Conservation (phyloP, 2,329 filamentous ascomycete species). For the Talaromyces marneffei region DNA sequence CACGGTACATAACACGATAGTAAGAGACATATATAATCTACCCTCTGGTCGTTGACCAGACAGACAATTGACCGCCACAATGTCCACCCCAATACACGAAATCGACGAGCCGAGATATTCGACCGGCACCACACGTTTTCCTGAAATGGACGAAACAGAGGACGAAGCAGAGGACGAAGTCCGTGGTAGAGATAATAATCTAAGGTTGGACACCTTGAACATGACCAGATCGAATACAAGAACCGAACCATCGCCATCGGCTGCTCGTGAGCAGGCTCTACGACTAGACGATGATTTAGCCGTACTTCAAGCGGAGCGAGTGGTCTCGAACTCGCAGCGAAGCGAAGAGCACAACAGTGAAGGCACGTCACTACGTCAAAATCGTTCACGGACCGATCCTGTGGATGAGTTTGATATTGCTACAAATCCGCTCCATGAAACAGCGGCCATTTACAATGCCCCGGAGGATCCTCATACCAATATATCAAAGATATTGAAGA, state of each 20-base stretch:
- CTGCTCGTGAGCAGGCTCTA: slow-evolving; percentile 54
- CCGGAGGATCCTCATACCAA: slow-evolving; percentile 57
- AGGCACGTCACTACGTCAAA: slow-evolving; percentile 45
- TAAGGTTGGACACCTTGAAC: slow-evolving; percentile 3
- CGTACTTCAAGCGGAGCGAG: slow-evolving; percentile 59
- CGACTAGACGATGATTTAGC: slow-evolving; percentile 62
- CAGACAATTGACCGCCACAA: neutral
- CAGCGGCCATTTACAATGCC: slow-evolving; percentile 59
- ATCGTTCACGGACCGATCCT: slow-evolving; percentile 50
- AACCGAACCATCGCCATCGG: slow-evolving; percentile 46
- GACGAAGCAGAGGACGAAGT: neutral
- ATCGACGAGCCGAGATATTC: slow-evolving; percentile 9
- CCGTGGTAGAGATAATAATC: neutral
- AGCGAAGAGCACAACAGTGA: slow-evolving; percentile 29
- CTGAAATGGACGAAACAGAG: neutral
- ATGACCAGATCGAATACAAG: neutral
- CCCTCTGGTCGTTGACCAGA: neutral
- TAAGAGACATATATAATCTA: neutral
- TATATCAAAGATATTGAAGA: slow-evolving; percentile 60
- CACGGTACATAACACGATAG: neutral
- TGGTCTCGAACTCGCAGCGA: slow-evolving; percentile 45
- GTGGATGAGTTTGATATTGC: slow-evolving; percentile 62
- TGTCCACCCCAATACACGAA: slow-evolving; percentile 12
- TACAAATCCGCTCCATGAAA: slow-evolving; percentile 64
- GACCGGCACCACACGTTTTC: neutral